Conservation (phyloP, 2,329 filamentous ascomycete genomes). For the Bipolaris oryzae region DNA sequence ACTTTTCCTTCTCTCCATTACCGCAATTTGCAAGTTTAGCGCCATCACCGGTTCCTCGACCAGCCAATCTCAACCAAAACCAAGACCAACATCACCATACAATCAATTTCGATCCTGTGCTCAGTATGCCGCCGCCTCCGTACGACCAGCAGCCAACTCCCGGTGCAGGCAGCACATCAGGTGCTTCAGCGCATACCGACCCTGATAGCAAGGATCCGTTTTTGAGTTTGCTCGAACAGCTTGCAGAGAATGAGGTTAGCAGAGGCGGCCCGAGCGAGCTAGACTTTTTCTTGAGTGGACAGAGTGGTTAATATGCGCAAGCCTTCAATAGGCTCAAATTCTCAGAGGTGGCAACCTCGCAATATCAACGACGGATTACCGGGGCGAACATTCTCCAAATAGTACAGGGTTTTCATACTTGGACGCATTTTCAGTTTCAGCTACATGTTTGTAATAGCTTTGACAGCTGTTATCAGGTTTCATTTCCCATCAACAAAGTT, state of each 20-base stretch:
- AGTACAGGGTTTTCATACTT: slow-evolving; percentile 1
- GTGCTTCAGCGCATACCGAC: slow-evolving; percentile 50
- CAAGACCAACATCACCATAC: slow-evolving; percentile 26
- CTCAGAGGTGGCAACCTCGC: neutral
- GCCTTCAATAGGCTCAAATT: slow-evolving; percentile 5
- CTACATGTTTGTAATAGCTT: slow-evolving; percentile 20
- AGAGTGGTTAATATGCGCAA: slow-evolving; percentile 28
- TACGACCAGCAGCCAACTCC: slow-evolving; percentile 54
- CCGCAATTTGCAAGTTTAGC: slow-evolving; percentile 43
- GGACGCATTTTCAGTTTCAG: slow-evolving; percentile 13
- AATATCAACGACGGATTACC: slow-evolving; percentile 6
- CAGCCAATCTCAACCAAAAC: slow-evolving; percentile 25
- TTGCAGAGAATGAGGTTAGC: slow-evolving; percentile 78
- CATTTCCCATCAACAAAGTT: slow-evolving; percentile 4
- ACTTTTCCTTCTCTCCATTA: slow-evolving; percentile 47
- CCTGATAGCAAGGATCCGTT: slow-evolving; percentile 77
- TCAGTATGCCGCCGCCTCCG: slow-evolving; percentile 49
- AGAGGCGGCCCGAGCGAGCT: slow-evolving; percentile 73
- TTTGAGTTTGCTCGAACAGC: slow-evolving; percentile 76
- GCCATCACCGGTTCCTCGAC: slow-evolving; percentile 37
- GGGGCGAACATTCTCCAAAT: slow-evolving; percentile 5
- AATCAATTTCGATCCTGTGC: slow-evolving; percentile 47
- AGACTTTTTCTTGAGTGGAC: slow-evolving; percentile 71
- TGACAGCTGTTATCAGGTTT: slow-evolving; percentile 16
- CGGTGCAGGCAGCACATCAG: slow-evolving; percentile 51